Base-by-base conservation (phyloP, 1,139 yeast species). In the Yamadazyma dushanensis region DNA sequence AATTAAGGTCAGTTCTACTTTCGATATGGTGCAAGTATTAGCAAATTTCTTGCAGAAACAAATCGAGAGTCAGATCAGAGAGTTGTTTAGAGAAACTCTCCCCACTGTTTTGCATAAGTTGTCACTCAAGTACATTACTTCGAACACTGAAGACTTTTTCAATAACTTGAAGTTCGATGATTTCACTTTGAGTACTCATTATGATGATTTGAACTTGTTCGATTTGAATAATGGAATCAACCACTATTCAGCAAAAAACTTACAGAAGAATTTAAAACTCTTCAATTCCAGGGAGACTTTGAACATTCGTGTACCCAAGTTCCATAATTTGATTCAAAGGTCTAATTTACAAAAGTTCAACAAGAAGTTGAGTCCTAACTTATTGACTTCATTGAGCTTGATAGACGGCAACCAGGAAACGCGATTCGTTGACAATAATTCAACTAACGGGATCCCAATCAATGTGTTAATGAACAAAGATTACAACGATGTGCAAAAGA, bases 21-120 rank as follows among this genome's bases (percentile, higher is more conserved):
- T 88, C 61, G 96, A 88, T 58, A 79, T 83, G 28, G 84, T 88
- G 27, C 87, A 85, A 38, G 90, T 88, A 1, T 78, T 88, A 51
- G 94, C 95, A 13, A 75, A 80, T 42, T 85, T 86, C 47, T 62
- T 88, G 39, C 96, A 88, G 53, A 76, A 76, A 31, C 94, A 87
- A 56, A 88, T 88, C 44, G 96, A 88, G 56, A 75, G 71, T 38
- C 94, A 86, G 56, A 82, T 88, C 28, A 66, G 95, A 37, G 87
- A 83, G 37, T 63, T 88, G 45, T 87, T 88, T 60, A 70, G 94
- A 42, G 96, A 88, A 55, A 85, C 89, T 33, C 67, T 88, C 38
- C 96, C 96, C 1, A 80, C 88, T 5, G 78, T 87, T 30, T 70
- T 88, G 35, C 92, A 88, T 58, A 78, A 82, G 49, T 73, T 87